phyloP scores from a whole-genome alignment of 306 rosid species.

The Vicia villosa region DNA sequence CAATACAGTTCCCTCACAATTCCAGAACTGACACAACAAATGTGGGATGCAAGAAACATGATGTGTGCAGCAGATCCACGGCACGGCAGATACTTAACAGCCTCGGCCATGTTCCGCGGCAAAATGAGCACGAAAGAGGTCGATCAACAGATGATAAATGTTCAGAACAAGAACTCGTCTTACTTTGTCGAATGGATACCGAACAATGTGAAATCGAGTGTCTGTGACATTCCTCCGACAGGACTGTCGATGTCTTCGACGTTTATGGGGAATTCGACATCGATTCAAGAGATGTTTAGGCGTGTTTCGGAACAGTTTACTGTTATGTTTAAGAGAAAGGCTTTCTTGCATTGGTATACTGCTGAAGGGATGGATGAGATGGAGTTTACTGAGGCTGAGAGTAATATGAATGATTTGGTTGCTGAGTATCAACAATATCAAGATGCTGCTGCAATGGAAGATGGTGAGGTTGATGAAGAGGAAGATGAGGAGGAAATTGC shows the following conservation, averaged over 20 bases:
- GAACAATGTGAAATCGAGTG: constrained; percentile 87
- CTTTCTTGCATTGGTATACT: constrained; percentile 91
- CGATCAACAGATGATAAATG: constrained; percentile 58
- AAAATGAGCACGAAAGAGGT: constrained; percentile 94
- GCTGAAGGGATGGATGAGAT: constrained; percentile 95
- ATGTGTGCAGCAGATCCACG: constrained; percentile 92
- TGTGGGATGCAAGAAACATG: constrained; percentile 66
- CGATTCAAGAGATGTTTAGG: constrained; percentile 90
- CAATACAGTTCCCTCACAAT: constrained; percentile 74
- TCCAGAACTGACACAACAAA: constrained; percentile 90
- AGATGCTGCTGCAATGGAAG: constrained; percentile 61
- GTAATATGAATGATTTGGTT: constrained; percentile 90
- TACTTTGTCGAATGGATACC: constrained; percentile 93
- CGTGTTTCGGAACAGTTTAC: constrained; percentile 91
- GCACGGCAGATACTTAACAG: constrained; percentile 82
- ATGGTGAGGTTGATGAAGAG: constrained; percentile 41
- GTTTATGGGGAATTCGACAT: constrained; percentile 86
- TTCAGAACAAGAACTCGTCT: constrained; percentile 88
- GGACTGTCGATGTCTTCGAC: constrained; percentile 83
- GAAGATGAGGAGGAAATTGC: constrained; percentile 50
- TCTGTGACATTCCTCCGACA: constrained; percentile 82
- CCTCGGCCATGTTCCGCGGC: constrained; percentile 87
- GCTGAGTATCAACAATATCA: constrained; percentile 92
- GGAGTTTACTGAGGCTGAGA: constrained; percentile 61
- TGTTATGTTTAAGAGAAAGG: constrained; percentile 87